A percentile compares a stretch with the other conserved stretches of the same genome.
phyloP scores from a whole-genome alignment of 148 eudicot species.

The Rhododendron henanense region DNA sequence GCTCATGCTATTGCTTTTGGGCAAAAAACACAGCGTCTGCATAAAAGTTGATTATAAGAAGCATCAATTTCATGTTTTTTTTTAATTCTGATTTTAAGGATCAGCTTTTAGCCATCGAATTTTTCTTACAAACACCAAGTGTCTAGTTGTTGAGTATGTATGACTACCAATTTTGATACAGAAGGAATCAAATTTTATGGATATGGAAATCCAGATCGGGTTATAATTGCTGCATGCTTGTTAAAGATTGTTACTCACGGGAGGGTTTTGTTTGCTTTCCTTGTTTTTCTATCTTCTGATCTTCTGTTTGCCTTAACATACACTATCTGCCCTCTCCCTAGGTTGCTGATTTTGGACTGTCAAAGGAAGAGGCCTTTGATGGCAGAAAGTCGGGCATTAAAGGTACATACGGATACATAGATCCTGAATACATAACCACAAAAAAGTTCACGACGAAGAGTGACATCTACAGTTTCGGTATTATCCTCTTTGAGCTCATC shows the following conservation, averaged over 20 bases:
- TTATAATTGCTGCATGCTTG: not conserved
- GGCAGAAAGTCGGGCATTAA: slow-evolving; percentile 82
- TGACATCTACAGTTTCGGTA: slow-evolving; percentile 90
- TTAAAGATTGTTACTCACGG: not conserved
- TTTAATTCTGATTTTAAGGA: not conserved
- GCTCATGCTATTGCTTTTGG: not conserved
- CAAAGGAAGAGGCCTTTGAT: slow-evolving; percentile 83
- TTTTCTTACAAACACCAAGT: not conserved
- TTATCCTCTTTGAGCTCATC: slow-evolving; percentile 92
- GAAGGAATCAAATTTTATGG: not conserved
- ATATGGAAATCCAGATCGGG: too few relatives aligned
- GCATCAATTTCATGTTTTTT: not conserved
- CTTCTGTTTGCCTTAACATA: not conserved
- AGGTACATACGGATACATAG: slow-evolving; percentile 98
- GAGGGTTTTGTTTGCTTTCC: not conserved
- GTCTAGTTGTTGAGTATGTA: not conserved
- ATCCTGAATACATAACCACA: slow-evolving; percentile 82
- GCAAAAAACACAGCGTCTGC: not conserved
- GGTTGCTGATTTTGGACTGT: slow-evolving; percentile 99
- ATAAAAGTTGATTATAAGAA: not conserved
- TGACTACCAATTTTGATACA: not conserved
- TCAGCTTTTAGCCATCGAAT: not conserved
- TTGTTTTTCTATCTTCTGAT: not conserved
- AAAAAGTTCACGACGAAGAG: slow-evolving; percentile 78
- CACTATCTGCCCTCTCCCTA: slow-evolving; percentile 17